Conservation (phyloP, 257 asterid genomes). For the Rhazya stricta region DNA sequence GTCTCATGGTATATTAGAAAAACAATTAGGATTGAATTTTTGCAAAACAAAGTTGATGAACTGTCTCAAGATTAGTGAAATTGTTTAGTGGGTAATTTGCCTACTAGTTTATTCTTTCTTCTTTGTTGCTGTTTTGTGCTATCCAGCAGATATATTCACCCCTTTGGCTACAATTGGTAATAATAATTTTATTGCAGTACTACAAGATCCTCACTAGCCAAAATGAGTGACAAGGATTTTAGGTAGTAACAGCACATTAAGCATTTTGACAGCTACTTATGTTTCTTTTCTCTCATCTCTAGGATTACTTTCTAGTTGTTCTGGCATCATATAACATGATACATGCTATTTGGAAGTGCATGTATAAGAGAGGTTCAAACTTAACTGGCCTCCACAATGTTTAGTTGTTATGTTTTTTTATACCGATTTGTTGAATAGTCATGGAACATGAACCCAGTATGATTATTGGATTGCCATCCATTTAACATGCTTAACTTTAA, state of each 20-base stretch:
- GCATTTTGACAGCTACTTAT: background rate
- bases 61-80: background rate
- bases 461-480: background rate
- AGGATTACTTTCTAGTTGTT: background rate
- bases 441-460: background rate
- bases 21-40: background rate
- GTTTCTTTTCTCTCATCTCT: background rate
- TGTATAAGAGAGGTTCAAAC: background rate
- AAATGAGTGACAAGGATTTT: background rate
- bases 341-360: background rate
- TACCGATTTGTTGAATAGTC: background rate
- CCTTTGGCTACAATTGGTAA: background rate
- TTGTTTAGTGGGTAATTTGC: background rate
- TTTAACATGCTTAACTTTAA: slow-evolving; percentile 17
- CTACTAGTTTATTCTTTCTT: background rate
- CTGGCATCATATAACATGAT: background rate
- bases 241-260: background rate
- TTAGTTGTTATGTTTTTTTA: background rate
- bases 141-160: background rate
- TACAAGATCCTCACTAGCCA: background rate
- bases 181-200: background rate
- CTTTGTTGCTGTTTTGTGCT: background rate
- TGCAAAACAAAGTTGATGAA: background rate
- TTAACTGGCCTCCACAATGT: background rate
- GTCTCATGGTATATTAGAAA: background rate